A percentile compares a stretch with the other conserved stretches of the same genome.
Conservation (phyloP, 163 green algal genomes). For the Chlorella variabilis region DNA sequence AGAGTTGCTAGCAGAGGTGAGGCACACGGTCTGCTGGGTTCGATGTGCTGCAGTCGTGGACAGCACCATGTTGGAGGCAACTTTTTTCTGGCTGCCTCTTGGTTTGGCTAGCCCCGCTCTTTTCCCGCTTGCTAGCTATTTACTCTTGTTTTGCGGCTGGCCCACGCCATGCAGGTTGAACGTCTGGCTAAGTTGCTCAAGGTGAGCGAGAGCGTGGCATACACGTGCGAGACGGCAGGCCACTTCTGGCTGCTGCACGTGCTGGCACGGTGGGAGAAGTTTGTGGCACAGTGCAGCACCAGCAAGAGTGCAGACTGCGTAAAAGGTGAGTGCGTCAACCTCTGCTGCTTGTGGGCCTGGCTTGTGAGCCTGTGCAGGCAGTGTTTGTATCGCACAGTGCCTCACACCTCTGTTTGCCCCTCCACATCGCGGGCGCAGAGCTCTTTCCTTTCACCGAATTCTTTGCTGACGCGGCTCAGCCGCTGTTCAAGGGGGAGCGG, state of each 20-base stretch:
- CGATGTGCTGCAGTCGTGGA: too few relatives aligned
- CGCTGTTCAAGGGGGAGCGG: constrained; percentile 74
- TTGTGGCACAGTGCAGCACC: constrained; percentile 38
- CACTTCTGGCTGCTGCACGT: constrained; percentile 99
- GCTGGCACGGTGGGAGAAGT: constrained; percentile 86
- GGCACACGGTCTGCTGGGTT: background rate
- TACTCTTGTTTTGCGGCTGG: too few relatives aligned
- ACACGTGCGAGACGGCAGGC: constrained; percentile 96
- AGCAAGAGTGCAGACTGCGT: background rate
- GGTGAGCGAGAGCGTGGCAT: constrained; percentile 76
- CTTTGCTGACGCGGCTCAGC: constrained; percentile 86
- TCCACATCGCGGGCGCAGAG: background rate
- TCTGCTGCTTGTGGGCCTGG: background rate
- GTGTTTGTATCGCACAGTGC: too few relatives aligned
- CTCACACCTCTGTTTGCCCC: background rate
- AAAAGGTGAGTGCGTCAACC: background rate
- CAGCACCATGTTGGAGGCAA: too few relatives aligned
- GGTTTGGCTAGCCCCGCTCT: too few relatives aligned
- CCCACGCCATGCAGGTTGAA: constrained; percentile 81
- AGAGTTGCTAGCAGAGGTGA: constrained; percentile 90
- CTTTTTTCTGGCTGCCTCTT: too few relatives aligned
- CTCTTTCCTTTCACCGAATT: constrained; percentile 66
- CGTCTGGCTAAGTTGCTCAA: constrained; percentile 72
- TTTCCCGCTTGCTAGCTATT: too few relatives aligned
- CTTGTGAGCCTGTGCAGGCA: too few relatives aligned